These are phyloP conservation scores for Exidia glandulosa DNA, from an alignment of 768 basidiomycete species.

Conservation along the genomic window DNA sequence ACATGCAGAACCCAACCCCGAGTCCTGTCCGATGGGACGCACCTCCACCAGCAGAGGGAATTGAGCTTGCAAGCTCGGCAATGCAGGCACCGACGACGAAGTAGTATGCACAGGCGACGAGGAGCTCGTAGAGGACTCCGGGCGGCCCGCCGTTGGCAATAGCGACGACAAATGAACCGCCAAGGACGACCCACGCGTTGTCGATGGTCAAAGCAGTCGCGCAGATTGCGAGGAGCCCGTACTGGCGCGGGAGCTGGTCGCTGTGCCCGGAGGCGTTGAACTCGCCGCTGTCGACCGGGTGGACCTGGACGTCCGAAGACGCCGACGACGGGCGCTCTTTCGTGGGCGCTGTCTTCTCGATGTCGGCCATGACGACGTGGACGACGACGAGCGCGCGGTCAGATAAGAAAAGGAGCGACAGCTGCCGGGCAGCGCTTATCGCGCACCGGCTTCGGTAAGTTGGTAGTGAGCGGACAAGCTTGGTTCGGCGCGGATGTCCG, in stretches of 20 bases:
- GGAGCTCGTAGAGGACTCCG: background rate
- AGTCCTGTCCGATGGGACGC: background rate
- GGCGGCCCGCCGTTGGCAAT: background rate
- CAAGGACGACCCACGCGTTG: background rate
- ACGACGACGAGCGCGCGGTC: too few species aligned
- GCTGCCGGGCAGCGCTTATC: too few species aligned
- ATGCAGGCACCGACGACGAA: background rate
- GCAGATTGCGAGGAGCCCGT: background rate
- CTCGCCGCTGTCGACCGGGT: background rate
- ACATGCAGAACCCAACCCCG: background rate
- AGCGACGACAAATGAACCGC: background rate
- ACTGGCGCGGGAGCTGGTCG: background rate
- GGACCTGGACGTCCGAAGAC: background rate
- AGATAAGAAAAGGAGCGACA: too few species aligned
- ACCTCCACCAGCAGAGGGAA: background rate
- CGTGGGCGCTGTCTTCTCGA: background rate
- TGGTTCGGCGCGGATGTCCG: too few species aligned
- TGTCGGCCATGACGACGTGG: background rate
- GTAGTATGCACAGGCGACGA: background rate
- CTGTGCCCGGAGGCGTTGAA: background rate
- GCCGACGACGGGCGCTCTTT: too few species aligned
- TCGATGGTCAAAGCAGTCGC: background rate
- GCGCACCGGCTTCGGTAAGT: too few species aligned
- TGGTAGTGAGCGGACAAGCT: too few species aligned
- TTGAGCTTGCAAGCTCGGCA: background rate